Base-by-base conservation (phyloP, 306 rosid genomes). In the Casuarina cunninghamiana region DNA sequence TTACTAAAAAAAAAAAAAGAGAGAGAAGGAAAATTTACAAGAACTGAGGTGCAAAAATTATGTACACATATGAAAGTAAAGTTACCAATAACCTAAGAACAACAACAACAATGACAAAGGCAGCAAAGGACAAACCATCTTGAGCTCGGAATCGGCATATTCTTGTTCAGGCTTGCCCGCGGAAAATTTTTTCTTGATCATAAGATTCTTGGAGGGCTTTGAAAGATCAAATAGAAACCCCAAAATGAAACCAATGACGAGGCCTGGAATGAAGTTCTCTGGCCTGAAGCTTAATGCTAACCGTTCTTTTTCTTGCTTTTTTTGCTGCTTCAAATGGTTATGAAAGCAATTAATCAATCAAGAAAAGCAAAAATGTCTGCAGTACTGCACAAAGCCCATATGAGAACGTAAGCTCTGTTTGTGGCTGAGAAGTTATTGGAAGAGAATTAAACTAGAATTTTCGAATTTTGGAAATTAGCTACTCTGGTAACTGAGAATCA, bases 181-280 rank as follows among this genome's bases (percentile, higher is more conserved):
- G 12, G 83, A 63, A 49, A 79, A 82, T 11, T n/a, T 53, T 46
- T 86, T 90, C 73, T 76, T 89, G 73, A 80, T 72, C 2, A 82
- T 13, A 19, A 32, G 76, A 69, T 71, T 87, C 57, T 78, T 88
- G 37, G 58, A 42, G 51, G 88, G 90, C 65, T 87, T 89, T 16
- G 97, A 62, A 65, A 94, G 84, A 84, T 94, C 98, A 49, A 86
- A 76, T 74, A 94, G 77, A 75, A 92, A 70, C 73, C 98, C 97
- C 63, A 84, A 41, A 74, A 94, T 88, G 88, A 94, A 94, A 81
- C 97, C 98, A 76, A 94, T 87, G n/a, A 94, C 87, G 80, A 92
- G 84, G 72, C 97, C 97, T 11, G 97, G 98, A 77, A 94, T 75
- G 82, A 90, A 92, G 78, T 94, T 94, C 83, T 92, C 97, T 35